Conservation (phyloP, 257 asterid species). For the Gynochthodes officinalis region DNA sequence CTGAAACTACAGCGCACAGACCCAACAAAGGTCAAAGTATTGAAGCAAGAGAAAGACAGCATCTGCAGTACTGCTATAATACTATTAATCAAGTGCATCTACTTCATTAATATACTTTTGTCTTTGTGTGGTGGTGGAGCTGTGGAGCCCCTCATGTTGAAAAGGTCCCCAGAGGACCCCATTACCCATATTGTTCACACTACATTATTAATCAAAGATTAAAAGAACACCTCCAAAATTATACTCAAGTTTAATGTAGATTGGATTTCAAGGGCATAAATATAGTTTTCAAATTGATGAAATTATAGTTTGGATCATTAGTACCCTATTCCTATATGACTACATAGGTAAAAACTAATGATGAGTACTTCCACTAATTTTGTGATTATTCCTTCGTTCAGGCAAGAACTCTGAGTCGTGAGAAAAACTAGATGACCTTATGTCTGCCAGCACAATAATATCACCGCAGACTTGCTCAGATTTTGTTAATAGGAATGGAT, state of each 20-base stretch:
- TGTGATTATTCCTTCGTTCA: too few relatives aligned
- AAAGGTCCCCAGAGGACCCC: constrained; percentile 8
- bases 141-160: constrained; percentile 2
- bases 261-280: too few relatives aligned
- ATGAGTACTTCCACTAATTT: too few relatives aligned
- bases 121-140: background rate
- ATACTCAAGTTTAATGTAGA: too few relatives aligned
- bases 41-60: constrained; percentile 5
- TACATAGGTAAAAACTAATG: too few relatives aligned
- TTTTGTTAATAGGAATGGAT: background rate
- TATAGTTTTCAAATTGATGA: too few relatives aligned
- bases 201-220: background rate
- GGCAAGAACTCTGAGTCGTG: too few relatives aligned
- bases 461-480: background rate
- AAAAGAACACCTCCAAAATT: background rate
- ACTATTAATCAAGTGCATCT: too few relatives aligned
- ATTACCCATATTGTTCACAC: constrained; percentile 1
- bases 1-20: background rate
- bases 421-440: constrained; percentile 37
- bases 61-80: too few relatives aligned
- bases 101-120: too few relatives aligned
- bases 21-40: constrained; percentile 9
- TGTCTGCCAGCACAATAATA: constrained; percentile 44
- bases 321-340: too few relatives aligned
- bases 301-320: too few relatives aligned